Percentiles rank a stretch among this genome's conserved stretches.
These are phyloP conservation scores for Penicillium sp. DNA, from an alignment of 2,329 filamentous ascomycete genomes.

Conservation along the genomic window DNA sequence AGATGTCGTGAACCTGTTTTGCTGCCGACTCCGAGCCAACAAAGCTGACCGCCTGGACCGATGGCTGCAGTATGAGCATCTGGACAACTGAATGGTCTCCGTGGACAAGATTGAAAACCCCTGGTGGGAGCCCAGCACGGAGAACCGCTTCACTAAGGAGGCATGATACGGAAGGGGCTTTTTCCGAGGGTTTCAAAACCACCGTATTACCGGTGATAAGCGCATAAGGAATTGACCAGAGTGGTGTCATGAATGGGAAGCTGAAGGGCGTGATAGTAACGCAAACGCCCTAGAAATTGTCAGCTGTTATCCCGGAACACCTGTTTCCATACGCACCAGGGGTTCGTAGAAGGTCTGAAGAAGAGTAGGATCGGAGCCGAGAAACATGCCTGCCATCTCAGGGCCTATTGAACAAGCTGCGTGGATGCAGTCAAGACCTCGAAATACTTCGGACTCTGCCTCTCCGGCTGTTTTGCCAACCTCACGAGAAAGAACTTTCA, in stretches of 20 bases:
- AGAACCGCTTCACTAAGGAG: slow-evolving; percentile 57
- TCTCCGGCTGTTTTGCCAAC: slow-evolving; percentile 26
- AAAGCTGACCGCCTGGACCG: slow-evolving; percentile 62
- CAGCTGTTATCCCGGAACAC: no score
- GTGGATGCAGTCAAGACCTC: slow-evolving; percentile 26
- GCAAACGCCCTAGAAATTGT: slow-evolving; percentile 47
- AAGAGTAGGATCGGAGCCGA: slow-evolving; percentile 18
- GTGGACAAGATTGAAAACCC: slow-evolving; percentile 61
- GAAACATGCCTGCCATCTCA: slow-evolving; percentile 26
- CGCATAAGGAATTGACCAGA: slow-evolving; percentile 59
- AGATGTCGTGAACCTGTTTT: slow-evolving; percentile 60
- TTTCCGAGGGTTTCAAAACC: slow-evolving; percentile 60
- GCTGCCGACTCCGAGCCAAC: slow-evolving; percentile 62
- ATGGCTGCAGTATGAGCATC: slow-evolving; percentile 61
- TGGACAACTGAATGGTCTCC: slow-evolving; percentile 58
- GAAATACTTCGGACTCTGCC: slow-evolving; percentile 24
- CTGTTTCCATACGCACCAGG: slow-evolving; percentile 7
- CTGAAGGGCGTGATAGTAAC: slow-evolving; percentile 48
- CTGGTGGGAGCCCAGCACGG: slow-evolving; percentile 57
- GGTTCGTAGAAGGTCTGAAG: slow-evolving; percentile 22
- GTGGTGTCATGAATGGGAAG: slow-evolving; percentile 61
- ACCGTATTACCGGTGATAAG: slow-evolving; percentile 58
- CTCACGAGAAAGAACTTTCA: slow-evolving; percentile 18
- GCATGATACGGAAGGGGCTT: slow-evolving; percentile 57
- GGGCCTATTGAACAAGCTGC: slow-evolving; percentile 24